Percentiles rank a stretch among this genome's conserved stretches.
phyloP scores from a whole-genome alignment of 257 asterid species.

The Perilla frutescens region DNA sequence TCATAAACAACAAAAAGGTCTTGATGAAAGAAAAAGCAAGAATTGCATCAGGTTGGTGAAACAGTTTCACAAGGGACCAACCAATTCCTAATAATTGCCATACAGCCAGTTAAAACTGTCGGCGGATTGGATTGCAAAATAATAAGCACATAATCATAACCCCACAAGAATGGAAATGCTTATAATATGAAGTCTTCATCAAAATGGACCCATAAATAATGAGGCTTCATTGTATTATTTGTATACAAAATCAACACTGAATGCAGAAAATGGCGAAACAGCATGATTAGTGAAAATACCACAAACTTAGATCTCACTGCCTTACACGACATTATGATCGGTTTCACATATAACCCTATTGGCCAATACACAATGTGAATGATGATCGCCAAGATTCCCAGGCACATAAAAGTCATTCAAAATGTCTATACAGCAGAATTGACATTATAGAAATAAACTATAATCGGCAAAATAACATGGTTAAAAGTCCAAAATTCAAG shows the following conservation, averaged over 20 bases:
- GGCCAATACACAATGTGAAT: neutral
- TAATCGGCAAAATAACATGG: neutral
- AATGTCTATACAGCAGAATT: neutral
- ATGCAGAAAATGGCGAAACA: neutral
- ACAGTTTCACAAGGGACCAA: constrained; percentile 33
- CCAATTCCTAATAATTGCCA: constrained; percentile 33
- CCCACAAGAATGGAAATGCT: neutral
- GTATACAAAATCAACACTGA: neutral
- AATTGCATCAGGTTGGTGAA: constrained; percentile 33
- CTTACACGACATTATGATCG: neutral
- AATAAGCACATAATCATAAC: constrained; percentile 20
- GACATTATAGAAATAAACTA: neutral
- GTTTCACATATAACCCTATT: neutral
- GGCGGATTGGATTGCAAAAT: constrained; percentile 27
- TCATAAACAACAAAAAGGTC: neutral
- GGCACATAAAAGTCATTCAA: neutral
- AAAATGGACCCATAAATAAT: constrained; percentile 22
- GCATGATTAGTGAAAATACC: constrained; percentile 1
- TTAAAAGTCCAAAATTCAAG: neutral
- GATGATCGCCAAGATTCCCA: neutral
- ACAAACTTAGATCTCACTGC: constrained; percentile 17
- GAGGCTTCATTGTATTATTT: constrained; percentile 23
- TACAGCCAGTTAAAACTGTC: constrained; percentile 28
- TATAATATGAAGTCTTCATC: neutral
- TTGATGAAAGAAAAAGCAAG: constrained; percentile 23